Percentiles rank a stretch among this genome's conserved stretches.
These are phyloP conservation scores for Solanum okadae DNA, from an alignment of 257 asterid genomes.

Conservation along the genomic window DNA sequence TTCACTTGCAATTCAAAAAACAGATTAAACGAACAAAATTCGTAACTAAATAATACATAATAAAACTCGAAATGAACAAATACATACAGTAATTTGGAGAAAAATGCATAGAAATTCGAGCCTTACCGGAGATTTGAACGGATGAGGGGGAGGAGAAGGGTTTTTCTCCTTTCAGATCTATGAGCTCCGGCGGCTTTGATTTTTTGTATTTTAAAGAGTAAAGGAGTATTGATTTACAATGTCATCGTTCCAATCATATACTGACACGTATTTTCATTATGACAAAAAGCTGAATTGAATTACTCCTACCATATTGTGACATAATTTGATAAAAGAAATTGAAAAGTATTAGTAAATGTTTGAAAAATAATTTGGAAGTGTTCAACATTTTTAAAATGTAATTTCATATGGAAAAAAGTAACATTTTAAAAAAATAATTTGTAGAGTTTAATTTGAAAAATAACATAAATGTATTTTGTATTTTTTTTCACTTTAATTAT, in stretches of 20 bases:
- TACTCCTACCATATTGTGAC: not conserved
- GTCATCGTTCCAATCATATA: not conserved
- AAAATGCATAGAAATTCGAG: not conserved
- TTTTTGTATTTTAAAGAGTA: not conserved
- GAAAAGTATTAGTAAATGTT: not conserved
- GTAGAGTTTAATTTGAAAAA: not conserved
- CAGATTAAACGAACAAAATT: not conserved
- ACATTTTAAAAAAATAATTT: too few relatives aligned
- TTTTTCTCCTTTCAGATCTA: not conserved
- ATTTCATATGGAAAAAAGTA: too few relatives aligned
- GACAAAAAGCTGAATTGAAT: not conserved
- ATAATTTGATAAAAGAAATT: not conserved
- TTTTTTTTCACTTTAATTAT: not conserved
- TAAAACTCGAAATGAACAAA: not conserved
- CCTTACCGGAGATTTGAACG: not conserved
- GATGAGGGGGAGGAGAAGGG: not conserved
- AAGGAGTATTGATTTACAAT: fast-evolving
- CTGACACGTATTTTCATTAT: not conserved
- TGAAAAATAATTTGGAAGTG: not conserved
- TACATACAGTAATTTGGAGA: not conserved
- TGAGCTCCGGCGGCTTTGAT: not conserved
- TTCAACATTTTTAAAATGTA: not conserved
- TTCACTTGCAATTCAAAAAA: not conserved
- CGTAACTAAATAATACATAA: not conserved
- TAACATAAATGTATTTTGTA: not conserved